Conservation (phyloP, 768 basidiomycete species). For the Pholiota molesta region DNA sequence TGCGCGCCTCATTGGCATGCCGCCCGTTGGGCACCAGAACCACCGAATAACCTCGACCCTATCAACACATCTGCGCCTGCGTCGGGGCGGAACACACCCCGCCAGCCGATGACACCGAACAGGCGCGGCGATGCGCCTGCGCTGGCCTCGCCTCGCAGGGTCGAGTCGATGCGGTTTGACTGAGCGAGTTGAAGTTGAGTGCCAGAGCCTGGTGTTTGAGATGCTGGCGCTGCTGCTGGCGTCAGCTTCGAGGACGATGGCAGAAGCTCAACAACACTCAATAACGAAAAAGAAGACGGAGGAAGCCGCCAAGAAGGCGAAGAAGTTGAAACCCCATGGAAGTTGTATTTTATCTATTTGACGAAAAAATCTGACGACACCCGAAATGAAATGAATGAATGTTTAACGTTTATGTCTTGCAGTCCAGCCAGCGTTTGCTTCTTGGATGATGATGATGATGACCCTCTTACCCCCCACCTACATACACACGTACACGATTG, state of each 20-base stretch:
- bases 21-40: conserved; percentile 46
- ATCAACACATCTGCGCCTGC: conserved; percentile 38
- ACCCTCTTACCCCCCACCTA: background rate
- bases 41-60: background rate
- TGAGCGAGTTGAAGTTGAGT: background rate
- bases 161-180: conserved; percentile 20
- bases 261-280: background rate
- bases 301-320: background rate
- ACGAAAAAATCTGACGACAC: conserved; percentile 9
- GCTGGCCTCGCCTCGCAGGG: conserved; percentile 21
- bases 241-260: background rate
- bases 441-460: conserved; percentile 1
- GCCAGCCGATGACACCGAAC: conserved; percentile 14
- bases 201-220: background rate
- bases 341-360: conserved; percentile 2
- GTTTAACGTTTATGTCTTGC: background rate
- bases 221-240: background rate
- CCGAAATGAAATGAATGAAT: conserved; percentile 5
- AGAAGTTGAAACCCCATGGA: background rate
- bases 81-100: conserved; percentile 32
- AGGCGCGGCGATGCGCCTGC: conserved; percentile 11
- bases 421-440: background rate
- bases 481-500: background rate
- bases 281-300: background rate
- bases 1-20: conserved; percentile 76